Base-by-base conservation (phyloP, 1,284 basidiomycete genomes). In the Xerocomus nothofagi region DNA sequence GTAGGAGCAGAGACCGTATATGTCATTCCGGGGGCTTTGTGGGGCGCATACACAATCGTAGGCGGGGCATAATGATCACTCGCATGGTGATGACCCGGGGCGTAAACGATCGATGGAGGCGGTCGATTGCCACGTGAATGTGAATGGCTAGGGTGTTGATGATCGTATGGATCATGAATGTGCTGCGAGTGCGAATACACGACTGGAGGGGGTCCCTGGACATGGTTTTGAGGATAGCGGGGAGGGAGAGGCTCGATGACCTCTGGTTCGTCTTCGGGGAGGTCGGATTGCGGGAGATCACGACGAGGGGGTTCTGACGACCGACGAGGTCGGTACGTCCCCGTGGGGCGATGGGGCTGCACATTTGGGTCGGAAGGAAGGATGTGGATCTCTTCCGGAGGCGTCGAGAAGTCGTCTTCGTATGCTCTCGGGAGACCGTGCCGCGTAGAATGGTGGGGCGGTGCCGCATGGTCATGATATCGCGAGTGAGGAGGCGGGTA, bases 1-100 rank as follows among this genome's bases (percentile, higher is more conserved):
- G 76, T 71, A 5, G 76, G 78, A 17, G 76, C 73, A n/a, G 78
- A 80, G 51, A 80, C 76, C 43, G 78, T 80, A 56, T 80, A 76
- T 7, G 74, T 75, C 69, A 81, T 73, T 4, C 79, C 64, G 69
- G 70, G 53, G 65, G 75, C 49, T 71, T 79, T 49, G 67, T 76
- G 57, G 70, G 73, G 55, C 33, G 62, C 62, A 71, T 73, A 62
- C 58, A 76, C 57, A 33, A 80, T 74, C 1, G 72, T 69, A n/a
- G 78, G 78, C 18, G 80, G 78, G 7, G 73, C 62, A 53, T 80
- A 81, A 53, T 74, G 73, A 42, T 75, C 68, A 56, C 60, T 58
- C 30, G 72, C 66, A 56, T 71, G 71, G 44, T 73, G 73, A 21
- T 75, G 67, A 17, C 50, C 57, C 5, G 79, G 74, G 29, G 79